Base-by-base conservation (phyloP, 129 eudicot species). In the Solidago caesia region DNA sequence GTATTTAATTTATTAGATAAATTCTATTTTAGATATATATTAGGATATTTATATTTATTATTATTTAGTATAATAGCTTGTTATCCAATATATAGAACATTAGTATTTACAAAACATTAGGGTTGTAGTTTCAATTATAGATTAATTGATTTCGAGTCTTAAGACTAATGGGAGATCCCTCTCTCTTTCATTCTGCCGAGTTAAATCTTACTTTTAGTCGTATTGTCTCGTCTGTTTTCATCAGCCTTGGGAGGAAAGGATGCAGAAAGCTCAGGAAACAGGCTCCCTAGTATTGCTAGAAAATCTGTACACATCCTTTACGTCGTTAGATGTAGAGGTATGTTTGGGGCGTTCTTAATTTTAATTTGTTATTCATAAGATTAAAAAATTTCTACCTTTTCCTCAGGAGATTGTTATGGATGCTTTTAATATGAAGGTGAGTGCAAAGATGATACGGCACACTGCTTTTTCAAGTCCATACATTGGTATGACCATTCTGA, bases 251-350 rank as follows among this genome's bases (percentile, higher is more conserved):
- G 84, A 81, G 77, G 85, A 85, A 82, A 77, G 81, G 67, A 56
- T 84, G 64, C 75, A 57, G 72, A 70, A 47, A 66, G 85, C 87
- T 47, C 71, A 80, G 15, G 81, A 79, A 76, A 71, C 25, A 56
- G 87, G 88, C 44, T 73, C 82, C 39, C 79, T 86, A 25, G 69
- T 89, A 26, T 44, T 84, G 65, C 77, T 89, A 11, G 88, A 85
- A 69, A 89, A 89, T 87, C 60, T 89, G 65, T 81, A 77, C 56
- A 85, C 88, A 16, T 83, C 87, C 45, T 78, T 76, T 63, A 71
- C 88, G 46, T 84, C 95, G 26, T 64, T 77, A 76, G 91, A 89
- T 69, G 84, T 89, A 71, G 91, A 89, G 95, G 95, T 86, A 82
- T 59, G 67, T 56, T 27, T 62, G 25, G 64, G n/a, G 16, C 21